Evolutionary conservation across 2,329 filamentous ascomycete species (phyloP), one percentile per base, ranked within the genome.

Genomic region (Aureobasidium sp.): DNA sequence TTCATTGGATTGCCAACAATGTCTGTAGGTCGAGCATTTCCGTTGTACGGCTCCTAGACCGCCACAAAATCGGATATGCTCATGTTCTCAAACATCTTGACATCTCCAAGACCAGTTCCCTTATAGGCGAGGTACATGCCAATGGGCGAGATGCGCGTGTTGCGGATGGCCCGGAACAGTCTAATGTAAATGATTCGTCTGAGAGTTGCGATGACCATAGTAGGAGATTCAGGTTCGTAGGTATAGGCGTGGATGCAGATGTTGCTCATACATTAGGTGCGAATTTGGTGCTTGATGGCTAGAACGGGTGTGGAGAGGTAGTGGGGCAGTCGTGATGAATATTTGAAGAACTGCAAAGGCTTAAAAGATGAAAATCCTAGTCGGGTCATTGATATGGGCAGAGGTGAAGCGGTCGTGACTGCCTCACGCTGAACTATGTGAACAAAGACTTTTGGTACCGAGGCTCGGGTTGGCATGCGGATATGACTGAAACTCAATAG

Each of bases 51-150:
- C 46, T 62, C 60, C 64, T 59, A 65, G 17, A 65, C 59, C 32
- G 61, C 62, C 9, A 65, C 64, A 48, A 65, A 65, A 37, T 65
- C 64, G 2, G 51, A 58, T 44, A 65, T 65, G 50, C 62, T 65
- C 57, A 65, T 62, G 23, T 62, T 62, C 32, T 57, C 62, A 29
- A 65, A 59, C 46, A 58, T 50, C 27, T 62, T 62, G 39, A 55
- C 41, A 15, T 65, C 64, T 13, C 61, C 62, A 32, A 63, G 57
- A n/a, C 64, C 64, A 17, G 56, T 63, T 37, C 55, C 47, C 27
- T 65, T 65, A 59, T 65, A 65, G 29, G 64, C 64, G 9, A 65
- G 58, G 42, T 65, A 65, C 44, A 62, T 63, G 37, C 61, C 64
- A 20, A 65, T 53, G 15, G 64, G 64, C 15, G 64, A 63, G 62